These are phyloP conservation scores for Trichoderma atrobrunneum DNA, from an alignment of 2,329 filamentous ascomycete genomes.

Conservation along the genomic window DNA sequence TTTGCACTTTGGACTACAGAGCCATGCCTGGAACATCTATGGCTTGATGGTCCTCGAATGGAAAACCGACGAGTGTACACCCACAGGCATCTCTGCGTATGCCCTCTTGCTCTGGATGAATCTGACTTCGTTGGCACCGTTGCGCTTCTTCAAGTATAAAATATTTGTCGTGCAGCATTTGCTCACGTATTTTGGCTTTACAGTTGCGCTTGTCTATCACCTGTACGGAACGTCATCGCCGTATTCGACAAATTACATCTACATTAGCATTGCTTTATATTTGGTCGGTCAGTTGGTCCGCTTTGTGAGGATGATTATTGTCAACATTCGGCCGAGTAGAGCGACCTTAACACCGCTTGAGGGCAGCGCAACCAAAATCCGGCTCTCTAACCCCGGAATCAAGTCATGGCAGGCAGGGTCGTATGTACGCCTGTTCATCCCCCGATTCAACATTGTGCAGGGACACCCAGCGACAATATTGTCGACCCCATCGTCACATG, in stretches of 20 bases:
- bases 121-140: background rate
- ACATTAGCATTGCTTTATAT: conserved; percentile 1
- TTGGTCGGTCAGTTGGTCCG: background rate
- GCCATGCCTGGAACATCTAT: background rate
- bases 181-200: conserved; percentile 5
- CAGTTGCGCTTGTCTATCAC: background rate
- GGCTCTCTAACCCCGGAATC: background rate
- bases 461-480: background rate
- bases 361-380: background rate
- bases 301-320: background rate
- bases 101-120: conserved; percentile 8
- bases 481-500: background rate
- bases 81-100: conserved; percentile 1
- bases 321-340: background rate
- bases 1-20: background rate
- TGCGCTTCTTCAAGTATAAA: conserved; percentile 4
- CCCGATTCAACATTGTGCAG: background rate
- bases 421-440: background rate
- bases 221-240: background rate
- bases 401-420: background rate
- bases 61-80: background rate
- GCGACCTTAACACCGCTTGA: background rate
- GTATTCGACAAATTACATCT: background rate
- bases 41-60: conserved; percentile 1
- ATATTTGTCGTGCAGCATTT: conserved; percentile 1